phyloP scores from a whole-genome alignment of 306 rosid genomes.

The Cicer arietinum region DNA sequence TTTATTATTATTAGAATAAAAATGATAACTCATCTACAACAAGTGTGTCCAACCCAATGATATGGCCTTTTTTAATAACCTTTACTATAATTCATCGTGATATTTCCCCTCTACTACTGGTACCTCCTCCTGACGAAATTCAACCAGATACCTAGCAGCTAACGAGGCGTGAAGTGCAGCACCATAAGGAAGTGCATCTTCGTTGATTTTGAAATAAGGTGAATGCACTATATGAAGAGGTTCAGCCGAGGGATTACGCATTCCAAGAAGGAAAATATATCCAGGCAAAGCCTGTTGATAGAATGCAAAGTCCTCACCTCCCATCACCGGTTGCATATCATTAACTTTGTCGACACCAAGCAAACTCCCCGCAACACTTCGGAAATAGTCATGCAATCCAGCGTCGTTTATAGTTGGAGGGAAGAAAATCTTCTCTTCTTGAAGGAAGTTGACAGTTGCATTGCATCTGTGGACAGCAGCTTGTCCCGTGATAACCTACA shows the following conservation, averaged over 20 bases:
- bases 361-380: conserved; percentile 65
- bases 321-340: conserved; percentile 69
- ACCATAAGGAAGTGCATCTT: conserved; percentile 84
- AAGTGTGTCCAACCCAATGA: neutral
- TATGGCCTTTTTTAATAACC: conserved; percentile 1
- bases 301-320: conserved; percentile 87
- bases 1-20: neutral
- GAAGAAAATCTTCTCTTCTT: conserved; percentile 56
- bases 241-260: conserved; percentile 59
- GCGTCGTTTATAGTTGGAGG: conserved; percentile 77
- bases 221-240: conserved; percentile 58
- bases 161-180: conserved; percentile 95
- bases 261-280: conserved; percentile 79
- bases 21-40: conserved; percentile 39
- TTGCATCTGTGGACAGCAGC: conserved; percentile 93
- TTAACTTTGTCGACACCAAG: conserved; percentile 65
- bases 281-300: conserved; percentile 84
- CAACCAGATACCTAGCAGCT: conserved; percentile 64
- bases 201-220: conserved; percentile 71
- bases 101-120: conserved; percentile 42
- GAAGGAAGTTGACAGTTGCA: conserved; percentile 69
- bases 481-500: conserved; percentile 82
- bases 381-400: conserved; percentile 66
- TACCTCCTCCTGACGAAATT: conserved; percentile 43
- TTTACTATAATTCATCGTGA: conserved; percentile 69